Evolutionary conservation across 23 red algal species (phyloP), one percentile per base, ranked within the genome.

Genomic region (Agarophyton chilense): DNA sequence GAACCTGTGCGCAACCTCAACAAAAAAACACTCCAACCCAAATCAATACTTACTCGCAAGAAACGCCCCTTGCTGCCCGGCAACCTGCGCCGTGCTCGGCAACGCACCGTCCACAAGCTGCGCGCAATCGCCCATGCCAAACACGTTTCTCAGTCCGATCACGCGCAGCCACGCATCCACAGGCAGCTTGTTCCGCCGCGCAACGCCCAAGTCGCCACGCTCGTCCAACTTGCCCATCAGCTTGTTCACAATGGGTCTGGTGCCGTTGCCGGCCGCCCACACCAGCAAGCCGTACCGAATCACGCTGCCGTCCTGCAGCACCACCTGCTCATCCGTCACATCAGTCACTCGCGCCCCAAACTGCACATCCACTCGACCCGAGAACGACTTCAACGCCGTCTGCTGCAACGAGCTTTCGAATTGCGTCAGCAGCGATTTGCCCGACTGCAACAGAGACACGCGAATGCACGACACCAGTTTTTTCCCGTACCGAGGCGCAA

Each of bases 81-180:
- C 96, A 11, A 98, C 96, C 68, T 98, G 96, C 18, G 92, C 96
- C 26, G 96, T 98, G 31, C 86, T 84, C 46, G 96, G 96, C 60
- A 98, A 81, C 11, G 95, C 78, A 9, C 79, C 96, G 50, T 91
- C 57, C 12, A 73, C 79, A 46, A 87, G 95, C 31, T 67, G 67
- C 22, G 96, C 96, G 50, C 93, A 95, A 81, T 98, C 96, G 12
- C 96, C 96, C 11, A 92, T 21, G 0, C 93, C 96, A 62, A 98
- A 95, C 14, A 98, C 96, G 53, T 88, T 87, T 8, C 31, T 52
- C 32, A 77, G 53, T 2, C 96, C 96, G 16, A 70, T 83, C 45
- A 98, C 96, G 9, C 96, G 78, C 57, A 98, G 51, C 92, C 92
- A 98, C 18, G 34, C 38, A 36, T 98, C 96, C 10, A 98, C 93